phyloP scores from a whole-genome alignment of 2,329 filamentous ascomycete genomes.

The Lachnellula hyalina region DNA sequence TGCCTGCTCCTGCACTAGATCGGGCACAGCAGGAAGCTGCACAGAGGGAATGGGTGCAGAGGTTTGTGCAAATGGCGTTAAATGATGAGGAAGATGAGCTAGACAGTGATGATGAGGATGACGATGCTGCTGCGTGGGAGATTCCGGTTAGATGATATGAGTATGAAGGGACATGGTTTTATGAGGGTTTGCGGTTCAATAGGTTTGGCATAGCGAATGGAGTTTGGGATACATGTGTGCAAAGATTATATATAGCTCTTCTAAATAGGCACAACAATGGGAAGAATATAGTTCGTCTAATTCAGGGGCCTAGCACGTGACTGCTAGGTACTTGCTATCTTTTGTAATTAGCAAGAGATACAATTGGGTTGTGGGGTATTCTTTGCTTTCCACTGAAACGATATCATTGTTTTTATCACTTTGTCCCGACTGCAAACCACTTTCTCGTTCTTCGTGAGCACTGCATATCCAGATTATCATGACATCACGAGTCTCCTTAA shows the following conservation, averaged over 20 bases:
- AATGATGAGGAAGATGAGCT: constrained; percentile 32
- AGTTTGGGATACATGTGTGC: background rate
- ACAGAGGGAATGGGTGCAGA: constrained; percentile 30
- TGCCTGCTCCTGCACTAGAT: constrained; percentile 1
- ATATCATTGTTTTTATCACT: too few species aligned
- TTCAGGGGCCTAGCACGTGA: too few species aligned
- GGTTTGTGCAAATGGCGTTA: constrained; percentile 32
- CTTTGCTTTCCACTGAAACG: too few species aligned
- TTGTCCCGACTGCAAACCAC: too few species aligned
- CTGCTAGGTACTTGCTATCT: too few species aligned
- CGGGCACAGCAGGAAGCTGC: constrained; percentile 15
- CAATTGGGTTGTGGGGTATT: too few species aligned
- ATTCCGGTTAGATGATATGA: constrained; percentile 26
- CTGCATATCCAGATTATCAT: too few species aligned
- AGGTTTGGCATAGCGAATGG: background rate
- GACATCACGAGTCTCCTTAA: too few species aligned
- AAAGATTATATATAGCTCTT: background rate
- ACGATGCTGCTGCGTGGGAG: constrained; percentile 43
- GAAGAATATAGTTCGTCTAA: too few species aligned
- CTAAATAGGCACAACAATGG: background rate
- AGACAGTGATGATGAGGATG: constrained; percentile 37
- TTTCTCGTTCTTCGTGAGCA: too few species aligned
- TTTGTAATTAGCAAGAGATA: too few species aligned
- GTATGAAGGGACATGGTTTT: background rate
- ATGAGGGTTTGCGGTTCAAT: too few species aligned